Conservation (phyloP, 768 basidiomycete species). For the Hypholoma sublateritium region DNA sequence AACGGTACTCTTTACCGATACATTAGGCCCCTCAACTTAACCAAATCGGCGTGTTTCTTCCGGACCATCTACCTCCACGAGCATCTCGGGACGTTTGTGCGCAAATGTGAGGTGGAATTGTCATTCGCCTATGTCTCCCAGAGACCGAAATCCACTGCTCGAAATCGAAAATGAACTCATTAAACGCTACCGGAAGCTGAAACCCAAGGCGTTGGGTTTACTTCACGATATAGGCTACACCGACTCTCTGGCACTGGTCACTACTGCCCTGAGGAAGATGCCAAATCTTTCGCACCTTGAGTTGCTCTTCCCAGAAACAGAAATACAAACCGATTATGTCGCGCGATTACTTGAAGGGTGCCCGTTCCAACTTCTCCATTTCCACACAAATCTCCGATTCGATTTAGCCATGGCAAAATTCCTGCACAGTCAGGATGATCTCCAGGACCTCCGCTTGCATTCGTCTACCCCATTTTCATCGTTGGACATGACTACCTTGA, state of each 20-base stretch:
- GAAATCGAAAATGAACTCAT: neutral
- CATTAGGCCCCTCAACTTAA: neutral
- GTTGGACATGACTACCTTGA: neutral
- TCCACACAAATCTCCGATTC: conserved; percentile 3
- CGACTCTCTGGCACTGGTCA: neutral
- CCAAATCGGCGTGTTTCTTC: neutral
- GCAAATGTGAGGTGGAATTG: neutral
- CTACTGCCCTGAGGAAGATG: neutral
- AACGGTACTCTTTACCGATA: neutral
- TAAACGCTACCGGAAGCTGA: neutral
- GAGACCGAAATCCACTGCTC: neutral
- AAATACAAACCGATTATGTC: neutral
- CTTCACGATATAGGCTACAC: too few relatives aligned
- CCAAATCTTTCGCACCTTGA: neutral
- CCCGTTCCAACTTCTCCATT: neutral
- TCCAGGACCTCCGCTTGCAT: neutral
- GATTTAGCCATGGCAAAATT: neutral
- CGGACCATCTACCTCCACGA: neutral
- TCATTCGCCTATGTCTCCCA: neutral
- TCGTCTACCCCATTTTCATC: neutral
- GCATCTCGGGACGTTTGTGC: neutral
- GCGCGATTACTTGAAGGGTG: neutral
- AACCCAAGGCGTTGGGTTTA: neutral
- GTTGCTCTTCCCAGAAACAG: conserved; percentile 1
- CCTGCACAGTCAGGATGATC: neutral